Conservation (phyloP, 768 basidiomycete species). For the Lentinula raphanica region DNA sequence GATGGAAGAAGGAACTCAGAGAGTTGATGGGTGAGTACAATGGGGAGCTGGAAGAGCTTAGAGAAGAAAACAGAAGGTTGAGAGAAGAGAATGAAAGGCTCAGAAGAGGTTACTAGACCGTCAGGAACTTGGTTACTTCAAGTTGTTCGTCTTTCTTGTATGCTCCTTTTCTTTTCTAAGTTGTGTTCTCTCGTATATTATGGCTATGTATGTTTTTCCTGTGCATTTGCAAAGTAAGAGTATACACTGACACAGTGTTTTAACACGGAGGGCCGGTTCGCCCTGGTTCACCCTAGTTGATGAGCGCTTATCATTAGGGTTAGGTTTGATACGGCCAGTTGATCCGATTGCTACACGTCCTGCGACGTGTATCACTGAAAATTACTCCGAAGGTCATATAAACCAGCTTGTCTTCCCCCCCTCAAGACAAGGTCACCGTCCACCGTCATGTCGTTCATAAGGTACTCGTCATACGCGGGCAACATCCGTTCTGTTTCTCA, state of each 20-base stretch:
- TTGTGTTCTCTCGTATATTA: no score
- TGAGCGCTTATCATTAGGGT: no score
- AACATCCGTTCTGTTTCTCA: neutral
- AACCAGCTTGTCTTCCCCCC: neutral
- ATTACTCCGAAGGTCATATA: neutral
- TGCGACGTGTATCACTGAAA: neutral
- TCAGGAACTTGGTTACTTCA: no score
- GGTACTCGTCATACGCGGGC: slow-evolving; percentile 4
- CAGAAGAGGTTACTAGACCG: slow-evolving; percentile 6
- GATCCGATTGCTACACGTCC: neutral
- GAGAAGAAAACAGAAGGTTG: slow-evolving; percentile 9
- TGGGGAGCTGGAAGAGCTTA: slow-evolving; percentile 6
- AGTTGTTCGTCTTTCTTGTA: no score
- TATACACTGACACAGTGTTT: no score
- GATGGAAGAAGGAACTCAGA: slow-evolving; percentile 9
- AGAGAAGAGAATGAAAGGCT: slow-evolving; percentile 12
- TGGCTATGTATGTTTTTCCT: no score
- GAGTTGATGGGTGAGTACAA: neutral
- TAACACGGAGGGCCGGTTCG: no score
- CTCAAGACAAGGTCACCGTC: neutral
- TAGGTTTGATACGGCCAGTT: neutral
- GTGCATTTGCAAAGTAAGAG: no score
- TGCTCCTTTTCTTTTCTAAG: no score
- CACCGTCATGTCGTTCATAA: slow-evolving; percentile 17
- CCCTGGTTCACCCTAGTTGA: no score